These are phyloP conservation scores for Tylopilus sp. DNA, from an alignment of 768 basidiomycete species.

Conservation along the genomic window DNA sequence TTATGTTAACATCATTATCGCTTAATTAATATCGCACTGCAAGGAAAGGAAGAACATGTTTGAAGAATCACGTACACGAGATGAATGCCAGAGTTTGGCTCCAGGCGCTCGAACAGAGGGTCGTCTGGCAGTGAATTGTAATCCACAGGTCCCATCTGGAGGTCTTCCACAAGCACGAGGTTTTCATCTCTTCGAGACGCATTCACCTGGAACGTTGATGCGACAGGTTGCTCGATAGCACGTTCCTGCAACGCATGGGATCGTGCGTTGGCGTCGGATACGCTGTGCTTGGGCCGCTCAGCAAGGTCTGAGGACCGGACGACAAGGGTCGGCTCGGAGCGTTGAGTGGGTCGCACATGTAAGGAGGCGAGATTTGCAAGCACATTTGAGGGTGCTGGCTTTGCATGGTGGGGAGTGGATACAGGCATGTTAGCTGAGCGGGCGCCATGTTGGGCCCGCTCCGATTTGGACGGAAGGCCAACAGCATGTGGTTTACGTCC, in stretches of 20 bases:
- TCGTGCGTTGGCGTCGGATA: conserved; percentile 3
- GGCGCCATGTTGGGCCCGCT: conserved; percentile 11
- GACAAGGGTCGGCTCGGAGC: conserved; percentile 24
- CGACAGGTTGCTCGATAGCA: conserved; percentile 1
- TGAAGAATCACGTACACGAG: conserved; percentile 56
- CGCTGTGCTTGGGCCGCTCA: conserved; percentile 15
- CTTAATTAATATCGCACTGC: not conserved
- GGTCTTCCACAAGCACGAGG: conserved; percentile 70
- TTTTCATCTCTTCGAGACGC: conserved; percentile 48
- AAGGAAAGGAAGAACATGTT: not conserved
- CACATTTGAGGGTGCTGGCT: conserved; percentile 50
- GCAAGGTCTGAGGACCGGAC: conserved; percentile 27
- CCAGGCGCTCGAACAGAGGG: conserved; percentile 70
- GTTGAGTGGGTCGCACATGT: conserved; percentile 18
- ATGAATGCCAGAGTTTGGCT: conserved; percentile 89
- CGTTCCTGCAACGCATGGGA: conserved; percentile 5
- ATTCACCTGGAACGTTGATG: conserved; percentile 2
- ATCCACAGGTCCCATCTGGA: conserved; percentile 75
- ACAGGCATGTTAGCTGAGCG: conserved; percentile 5
- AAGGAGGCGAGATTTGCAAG: conserved; percentile 48
- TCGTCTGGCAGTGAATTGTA: conserved; percentile 71
- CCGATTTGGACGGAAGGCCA: conserved; percentile 7
- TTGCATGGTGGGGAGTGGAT: conserved; percentile 14
- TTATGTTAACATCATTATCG: conserved; percentile 6
- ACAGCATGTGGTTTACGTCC: conserved; percentile 18